These are phyloP conservation scores for Calycina marina DNA, from an alignment of 2,329 filamentous ascomycete genomes.

Conservation along the genomic window DNA sequence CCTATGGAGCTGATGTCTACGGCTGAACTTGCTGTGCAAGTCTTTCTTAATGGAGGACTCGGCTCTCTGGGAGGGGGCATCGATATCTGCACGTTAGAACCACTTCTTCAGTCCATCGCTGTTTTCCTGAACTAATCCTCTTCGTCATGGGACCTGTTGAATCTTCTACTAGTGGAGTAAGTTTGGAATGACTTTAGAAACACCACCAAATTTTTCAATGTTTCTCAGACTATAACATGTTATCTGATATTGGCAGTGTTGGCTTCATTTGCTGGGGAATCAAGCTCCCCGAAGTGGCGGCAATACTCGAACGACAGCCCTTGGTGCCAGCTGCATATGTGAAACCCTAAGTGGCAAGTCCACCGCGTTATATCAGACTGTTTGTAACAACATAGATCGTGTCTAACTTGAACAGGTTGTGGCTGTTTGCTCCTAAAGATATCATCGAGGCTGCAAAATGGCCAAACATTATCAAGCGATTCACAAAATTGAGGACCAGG, in stretches of 20 bases:
- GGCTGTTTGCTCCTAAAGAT: conserved; percentile 31
- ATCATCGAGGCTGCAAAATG: conserved; percentile 17
- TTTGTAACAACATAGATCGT: too few relatives aligned
- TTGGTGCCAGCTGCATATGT: conserved; percentile 23
- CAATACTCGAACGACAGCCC: conserved; percentile 20
- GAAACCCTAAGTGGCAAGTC: too few relatives aligned
- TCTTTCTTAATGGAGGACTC: conserved; percentile 38
- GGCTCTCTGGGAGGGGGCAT: conserved; percentile 30
- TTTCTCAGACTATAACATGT: conserved; percentile 3
- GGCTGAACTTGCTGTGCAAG: conserved; percentile 39
- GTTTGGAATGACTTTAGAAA: too few relatives aligned
- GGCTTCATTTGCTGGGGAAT: conserved; percentile 33
- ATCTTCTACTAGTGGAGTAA: too few relatives aligned
- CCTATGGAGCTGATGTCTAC: conserved; percentile 55
- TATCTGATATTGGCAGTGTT: conserved; percentile 30
- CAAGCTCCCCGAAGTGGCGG: conserved; percentile 22
- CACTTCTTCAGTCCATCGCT: conserved; percentile 18
- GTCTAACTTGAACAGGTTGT: too few relatives aligned
- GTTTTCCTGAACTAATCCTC: conserved; percentile 6
- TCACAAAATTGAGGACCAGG: conserved; percentile 12
- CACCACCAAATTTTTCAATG: too few relatives aligned
- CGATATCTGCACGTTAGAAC: conserved; percentile 14
- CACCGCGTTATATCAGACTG: too few relatives aligned
- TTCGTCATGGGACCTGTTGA: too few relatives aligned
- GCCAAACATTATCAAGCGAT: conserved; percentile 17